These are phyloP conservation scores for Hymenoscyphus fructigenus DNA, from an alignment of 2,329 filamentous ascomycete species.

Conservation along the genomic window DNA sequence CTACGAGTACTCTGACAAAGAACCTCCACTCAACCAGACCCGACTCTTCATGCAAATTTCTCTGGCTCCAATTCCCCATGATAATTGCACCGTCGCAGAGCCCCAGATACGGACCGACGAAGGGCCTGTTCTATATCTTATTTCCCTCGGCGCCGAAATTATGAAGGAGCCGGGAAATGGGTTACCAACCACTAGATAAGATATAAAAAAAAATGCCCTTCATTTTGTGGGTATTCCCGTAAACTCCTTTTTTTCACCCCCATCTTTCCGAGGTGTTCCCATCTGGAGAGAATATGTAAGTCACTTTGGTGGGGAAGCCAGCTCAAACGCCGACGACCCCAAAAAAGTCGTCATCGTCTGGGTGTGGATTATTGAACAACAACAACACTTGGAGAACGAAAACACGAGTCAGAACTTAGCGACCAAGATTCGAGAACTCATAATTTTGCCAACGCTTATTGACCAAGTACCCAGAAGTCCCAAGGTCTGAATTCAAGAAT, in stretches of 20 bases:
- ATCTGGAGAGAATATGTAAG: neutral
- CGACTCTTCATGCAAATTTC: neutral
- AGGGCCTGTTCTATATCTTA: neutral
- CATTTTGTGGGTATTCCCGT: neutral
- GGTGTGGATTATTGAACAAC: neutral
- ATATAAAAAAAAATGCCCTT: neutral
- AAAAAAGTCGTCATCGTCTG: neutral
- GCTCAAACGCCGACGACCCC: neutral
- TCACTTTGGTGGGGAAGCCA: neutral
- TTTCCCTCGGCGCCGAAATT: neutral
- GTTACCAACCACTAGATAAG: neutral
- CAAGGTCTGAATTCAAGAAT: neutral
- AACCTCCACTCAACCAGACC: neutral
- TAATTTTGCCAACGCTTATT: neutral
- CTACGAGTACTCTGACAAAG: neutral
- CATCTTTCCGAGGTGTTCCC: neutral
- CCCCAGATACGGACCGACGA: slow-evolving; percentile 3
- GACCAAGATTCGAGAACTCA: neutral
- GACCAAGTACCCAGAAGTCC: neutral
- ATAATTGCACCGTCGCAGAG: neutral
- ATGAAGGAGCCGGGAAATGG: neutral
- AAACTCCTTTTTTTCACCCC: neutral
- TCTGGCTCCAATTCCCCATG: neutral
- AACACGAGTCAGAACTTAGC: neutral
- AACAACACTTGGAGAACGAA: neutral